Percentiles rank a stretch among this genome's conserved stretches.
Evolutionary conservation across 495 filamentous ascomycete genomes (phyloP).

Genomic region (Aspergillus avenaceus): DNA sequence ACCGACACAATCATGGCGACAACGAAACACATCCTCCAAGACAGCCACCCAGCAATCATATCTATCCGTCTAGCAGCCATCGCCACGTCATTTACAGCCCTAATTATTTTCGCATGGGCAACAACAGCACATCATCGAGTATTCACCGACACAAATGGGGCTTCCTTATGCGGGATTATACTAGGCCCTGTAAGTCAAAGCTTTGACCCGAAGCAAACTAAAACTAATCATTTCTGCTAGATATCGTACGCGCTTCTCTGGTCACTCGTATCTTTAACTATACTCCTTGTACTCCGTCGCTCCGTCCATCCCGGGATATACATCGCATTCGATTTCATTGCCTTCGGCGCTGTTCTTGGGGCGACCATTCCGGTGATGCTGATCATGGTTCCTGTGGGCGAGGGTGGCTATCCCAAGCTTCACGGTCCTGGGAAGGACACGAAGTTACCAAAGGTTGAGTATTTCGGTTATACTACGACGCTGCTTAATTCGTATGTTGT

Average conservation of each 20-base stretch:
- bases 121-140: neutral
- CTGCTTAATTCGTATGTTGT: neutral
- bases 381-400: neutral
- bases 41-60: neutral
- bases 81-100: neutral
- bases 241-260: neutral
- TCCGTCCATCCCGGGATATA: neutral
- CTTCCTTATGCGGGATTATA: neutral
- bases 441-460: neutral
- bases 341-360: neutral
- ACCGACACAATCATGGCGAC: neutral
- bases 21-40: neutral
- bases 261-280: neutral
- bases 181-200: neutral
- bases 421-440: neutral
- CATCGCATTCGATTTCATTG: neutral
- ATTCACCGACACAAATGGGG: neutral
- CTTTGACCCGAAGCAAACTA: neutral
- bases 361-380: neutral
- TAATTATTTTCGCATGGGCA: constrained; percentile 1
- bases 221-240: neutral
- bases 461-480: neutral
- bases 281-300: neutral
- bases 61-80: neutral
- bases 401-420: neutral